These are phyloP conservation scores for Linnemannia exigua DNA, from an alignment of 192 early-diverging fungal genomes.

Conservation along the genomic window DNA sequence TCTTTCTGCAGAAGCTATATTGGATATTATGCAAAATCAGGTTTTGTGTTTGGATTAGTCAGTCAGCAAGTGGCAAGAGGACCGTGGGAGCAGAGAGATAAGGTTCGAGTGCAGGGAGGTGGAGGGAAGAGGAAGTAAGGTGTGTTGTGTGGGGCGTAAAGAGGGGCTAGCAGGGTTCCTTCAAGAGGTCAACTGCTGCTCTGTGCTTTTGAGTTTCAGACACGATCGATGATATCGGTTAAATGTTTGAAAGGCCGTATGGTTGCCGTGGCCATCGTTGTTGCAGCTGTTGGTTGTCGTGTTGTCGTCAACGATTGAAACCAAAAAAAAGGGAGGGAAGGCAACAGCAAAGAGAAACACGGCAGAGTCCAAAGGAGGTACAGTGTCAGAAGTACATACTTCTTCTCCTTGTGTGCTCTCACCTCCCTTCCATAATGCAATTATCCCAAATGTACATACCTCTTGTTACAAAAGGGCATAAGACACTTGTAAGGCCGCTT, in stretches of 20 bases:
- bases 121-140: too few relatives aligned
- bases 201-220: background rate
- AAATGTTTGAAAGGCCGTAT: background rate
- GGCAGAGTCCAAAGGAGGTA: background rate
- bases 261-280: background rate
- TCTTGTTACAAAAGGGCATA: constrained; percentile 60
- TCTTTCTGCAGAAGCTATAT: constrained; percentile 67
- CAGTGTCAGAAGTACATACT: background rate
- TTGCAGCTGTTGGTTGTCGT: background rate
- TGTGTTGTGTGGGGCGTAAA: background rate
- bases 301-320: background rate
- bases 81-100: too few relatives aligned
- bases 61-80: too few relatives aligned
- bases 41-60: background rate
- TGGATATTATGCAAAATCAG: background rate
- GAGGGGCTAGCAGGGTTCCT: background rate
- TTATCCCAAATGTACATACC: constrained; percentile 34
- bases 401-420: too few relatives aligned
- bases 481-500: constrained; percentile 77
- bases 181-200: background rate
- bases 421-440: too few relatives aligned
- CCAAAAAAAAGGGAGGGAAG: background rate
- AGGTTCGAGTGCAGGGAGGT: too few relatives aligned
- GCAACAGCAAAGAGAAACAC: background rate
- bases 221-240: background rate